These are phyloP conservation scores for Adansonia grandidieri DNA, from an alignment of 441 rosid genomes.

Conservation along the genomic window DNA sequence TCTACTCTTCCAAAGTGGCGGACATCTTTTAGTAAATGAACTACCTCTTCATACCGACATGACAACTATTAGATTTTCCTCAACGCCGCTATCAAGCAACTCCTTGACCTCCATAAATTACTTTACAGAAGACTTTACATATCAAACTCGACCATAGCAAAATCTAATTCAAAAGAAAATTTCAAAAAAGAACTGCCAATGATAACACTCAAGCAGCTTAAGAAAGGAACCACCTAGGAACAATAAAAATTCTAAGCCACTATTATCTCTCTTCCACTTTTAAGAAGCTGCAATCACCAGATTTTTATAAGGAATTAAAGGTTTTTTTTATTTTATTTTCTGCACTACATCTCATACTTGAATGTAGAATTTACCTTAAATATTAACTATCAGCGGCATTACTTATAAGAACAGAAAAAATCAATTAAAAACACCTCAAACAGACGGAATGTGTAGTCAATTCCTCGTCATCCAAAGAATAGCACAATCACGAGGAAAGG, in stretches of 20 bases:
- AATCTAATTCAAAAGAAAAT: not conserved
- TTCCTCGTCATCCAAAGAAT: not conserved
- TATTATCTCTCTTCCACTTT: not conserved
- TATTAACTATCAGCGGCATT: not conserved
- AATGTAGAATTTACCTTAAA: not conserved
- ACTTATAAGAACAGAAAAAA: not conserved
- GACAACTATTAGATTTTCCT: not conserved
- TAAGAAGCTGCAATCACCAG: not conserved
- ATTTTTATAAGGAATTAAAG: not conserved
- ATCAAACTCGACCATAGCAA: not conserved
- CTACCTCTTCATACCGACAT: slow-evolving; percentile 2
- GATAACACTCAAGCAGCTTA: slow-evolving; percentile 10
- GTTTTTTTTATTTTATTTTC: not conserved
- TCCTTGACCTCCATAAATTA: not conserved
- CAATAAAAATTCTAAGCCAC: not conserved
- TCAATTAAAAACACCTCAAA: not conserved
- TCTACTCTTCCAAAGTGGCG: not conserved
- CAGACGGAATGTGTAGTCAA: not conserved
- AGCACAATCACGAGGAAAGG: not conserved
- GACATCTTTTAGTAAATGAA: not conserved
- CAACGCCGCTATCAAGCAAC: slow-evolving; percentile 5
- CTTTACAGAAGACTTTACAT: not conserved
- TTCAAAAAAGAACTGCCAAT: not conserved
- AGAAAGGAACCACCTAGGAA: not conserved
- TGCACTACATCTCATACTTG: not conserved